phyloP scores from a whole-genome alignment of 1,284 basidiomycete species.

The Cutaneotrichosporon cyanovorans region DNA sequence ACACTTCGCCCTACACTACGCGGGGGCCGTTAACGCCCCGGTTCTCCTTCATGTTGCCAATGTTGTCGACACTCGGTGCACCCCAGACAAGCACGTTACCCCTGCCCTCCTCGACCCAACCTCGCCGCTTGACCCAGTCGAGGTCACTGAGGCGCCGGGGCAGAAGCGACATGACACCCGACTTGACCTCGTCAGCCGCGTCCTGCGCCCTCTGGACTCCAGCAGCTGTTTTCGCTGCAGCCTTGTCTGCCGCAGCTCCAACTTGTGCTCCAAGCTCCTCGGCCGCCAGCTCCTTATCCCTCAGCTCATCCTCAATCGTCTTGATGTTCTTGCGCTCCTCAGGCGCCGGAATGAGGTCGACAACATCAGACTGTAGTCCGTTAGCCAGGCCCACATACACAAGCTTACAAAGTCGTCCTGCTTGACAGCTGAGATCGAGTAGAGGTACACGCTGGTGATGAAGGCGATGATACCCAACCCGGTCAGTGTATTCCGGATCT shows the following conservation, averaged over 20 bases:
- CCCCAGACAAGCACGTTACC: conserved; percentile 37
- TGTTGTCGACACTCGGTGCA: conserved; percentile 31
- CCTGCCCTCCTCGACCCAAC: conserved; percentile 26
- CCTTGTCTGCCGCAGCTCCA: background rate
- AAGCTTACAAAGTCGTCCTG: conserved; percentile 74
- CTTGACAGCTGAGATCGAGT: conserved; percentile 86
- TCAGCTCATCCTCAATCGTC: conserved; percentile 44
- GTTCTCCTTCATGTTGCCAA: conserved; percentile 18
- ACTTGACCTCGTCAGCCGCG: no score
- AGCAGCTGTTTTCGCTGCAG: background rate
- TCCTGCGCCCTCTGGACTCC: no score
- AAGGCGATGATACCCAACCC: conserved; percentile 68
- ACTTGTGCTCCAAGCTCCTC: no score
- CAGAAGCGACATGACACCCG: conserved; percentile 11
- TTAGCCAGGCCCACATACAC: no score
- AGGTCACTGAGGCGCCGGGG: conserved; percentile 28
- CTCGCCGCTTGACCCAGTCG: conserved; percentile 29
- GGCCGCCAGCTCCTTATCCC: conserved; percentile 20
- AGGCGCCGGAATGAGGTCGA: conserved; percentile 41
- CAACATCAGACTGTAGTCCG: conserved; percentile 41
- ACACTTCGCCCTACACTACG: background rate
- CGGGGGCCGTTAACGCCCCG: background rate
- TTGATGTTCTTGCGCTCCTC: conserved; percentile 34
- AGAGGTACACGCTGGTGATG: conserved; percentile 76
- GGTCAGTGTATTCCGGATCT: conserved; percentile 67